phyloP scores from a whole-genome alignment of 2,329 filamentous ascomycete genomes.

The Apiospora pterosperma region DNA sequence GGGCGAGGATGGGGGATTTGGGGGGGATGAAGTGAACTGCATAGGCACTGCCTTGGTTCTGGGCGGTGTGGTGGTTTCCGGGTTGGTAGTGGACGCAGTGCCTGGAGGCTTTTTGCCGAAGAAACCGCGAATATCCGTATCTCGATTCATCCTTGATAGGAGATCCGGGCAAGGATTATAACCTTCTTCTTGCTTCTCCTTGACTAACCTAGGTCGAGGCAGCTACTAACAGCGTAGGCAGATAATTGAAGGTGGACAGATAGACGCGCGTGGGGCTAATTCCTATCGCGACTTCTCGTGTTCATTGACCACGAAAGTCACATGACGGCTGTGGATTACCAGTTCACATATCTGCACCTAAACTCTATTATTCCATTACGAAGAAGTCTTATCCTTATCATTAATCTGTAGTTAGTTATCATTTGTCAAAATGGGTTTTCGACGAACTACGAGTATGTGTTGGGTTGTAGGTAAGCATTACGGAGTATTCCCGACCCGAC shows the following conservation, averaged over 20 bases:
- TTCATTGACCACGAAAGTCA: background rate
- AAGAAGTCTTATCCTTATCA: no score
- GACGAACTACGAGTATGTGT: background rate
- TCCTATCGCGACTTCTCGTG: background rate
- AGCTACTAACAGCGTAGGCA: no score
- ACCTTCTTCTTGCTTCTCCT: background rate
- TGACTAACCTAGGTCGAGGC: background rate
- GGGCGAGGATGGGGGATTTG: slow-evolving; percentile 22
- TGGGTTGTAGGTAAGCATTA: background rate
- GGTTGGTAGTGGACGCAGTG: slow-evolving; percentile 10
- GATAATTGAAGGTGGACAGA: background rate
- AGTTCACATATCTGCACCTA: background rate
- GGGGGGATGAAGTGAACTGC: background rate
- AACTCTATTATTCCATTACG: background rate
- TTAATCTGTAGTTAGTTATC: background rate
- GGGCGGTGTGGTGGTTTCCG: slow-evolving; percentile 14
- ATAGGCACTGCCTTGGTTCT: slow-evolving; percentile 1
- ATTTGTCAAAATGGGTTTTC: background rate
- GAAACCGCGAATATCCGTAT: slow-evolving; percentile 29
- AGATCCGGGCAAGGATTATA: background rate
- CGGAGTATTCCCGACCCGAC: background rate
- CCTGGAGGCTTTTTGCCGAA: slow-evolving; percentile 16
- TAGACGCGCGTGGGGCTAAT: background rate
- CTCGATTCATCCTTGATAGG: slow-evolving; percentile 16
- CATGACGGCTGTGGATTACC: background rate